Conservation (phyloP, 345 rosid genomes). For the Hirschfeldia incana region DNA sequence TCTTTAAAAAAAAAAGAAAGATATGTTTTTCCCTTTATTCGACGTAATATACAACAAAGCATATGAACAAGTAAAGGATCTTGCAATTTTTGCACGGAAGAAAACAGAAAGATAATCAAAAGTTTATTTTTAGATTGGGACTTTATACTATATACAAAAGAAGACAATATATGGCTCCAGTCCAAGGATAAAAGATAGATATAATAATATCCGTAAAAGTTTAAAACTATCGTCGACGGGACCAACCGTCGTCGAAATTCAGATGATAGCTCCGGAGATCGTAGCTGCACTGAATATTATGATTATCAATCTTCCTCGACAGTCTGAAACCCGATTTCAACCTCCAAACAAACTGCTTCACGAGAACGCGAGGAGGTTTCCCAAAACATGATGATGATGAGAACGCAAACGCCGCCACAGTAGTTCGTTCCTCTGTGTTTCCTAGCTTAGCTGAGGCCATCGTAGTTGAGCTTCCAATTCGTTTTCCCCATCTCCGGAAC, state of each 20-base stretch:
- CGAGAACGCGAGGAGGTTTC: constrained; percentile 19
- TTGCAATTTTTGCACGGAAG: constrained; percentile 2
- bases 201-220: neutral
- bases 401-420: constrained; percentile 38
- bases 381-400: constrained; percentile 30
- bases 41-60: neutral
- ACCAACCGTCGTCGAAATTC: constrained; percentile 48
- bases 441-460: constrained; percentile 19
- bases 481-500: constrained; percentile 45
- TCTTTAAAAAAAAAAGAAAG: too few relatives aligned
- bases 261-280: constrained; percentile 47
- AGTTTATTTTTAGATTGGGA: neutral
- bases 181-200: neutral
- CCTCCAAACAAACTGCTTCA: constrained; percentile 44
- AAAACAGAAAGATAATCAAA: neutral
- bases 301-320: constrained; percentile 29
- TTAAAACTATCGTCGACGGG: constrained; percentile 23
- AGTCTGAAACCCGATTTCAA: constrained; percentile 43
- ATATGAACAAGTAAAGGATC: neutral
- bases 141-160: constrained; percentile 11
- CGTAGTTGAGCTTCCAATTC: constrained; percentile 25
- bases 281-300: constrained; percentile 41
- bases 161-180: neutral
- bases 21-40: neutral
- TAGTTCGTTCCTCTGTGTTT: constrained; percentile 33